Percentiles rank a stretch among this genome's conserved stretches.
phyloP scores from a whole-genome alignment of 192 early-diverging fungal species.

The Mortierella hygrophila region DNA sequence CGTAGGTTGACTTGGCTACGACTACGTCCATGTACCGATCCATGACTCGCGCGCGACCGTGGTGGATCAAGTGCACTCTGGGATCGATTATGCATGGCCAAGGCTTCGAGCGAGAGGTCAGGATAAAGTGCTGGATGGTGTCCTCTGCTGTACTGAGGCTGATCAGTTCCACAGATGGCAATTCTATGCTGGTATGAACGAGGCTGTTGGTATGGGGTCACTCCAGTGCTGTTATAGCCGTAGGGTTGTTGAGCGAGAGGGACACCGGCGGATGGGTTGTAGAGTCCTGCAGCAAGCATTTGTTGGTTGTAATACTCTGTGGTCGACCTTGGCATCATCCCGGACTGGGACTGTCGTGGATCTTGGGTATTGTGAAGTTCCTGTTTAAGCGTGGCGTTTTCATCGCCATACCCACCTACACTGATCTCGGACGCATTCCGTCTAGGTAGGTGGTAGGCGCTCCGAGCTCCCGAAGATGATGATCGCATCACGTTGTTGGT shows the following conservation, averaged over 20 bases:
- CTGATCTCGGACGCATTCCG: not conserved
- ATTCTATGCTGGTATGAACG: constrained; percentile 18
- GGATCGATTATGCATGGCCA: constrained; percentile 36
- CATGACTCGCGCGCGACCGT: not conserved
- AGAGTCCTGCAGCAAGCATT: constrained; percentile 3
- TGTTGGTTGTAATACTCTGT: constrained; percentile 23
- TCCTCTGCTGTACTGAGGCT: not conserved
- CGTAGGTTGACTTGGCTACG: constrained; percentile 32
- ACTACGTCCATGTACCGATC: constrained; percentile 18
- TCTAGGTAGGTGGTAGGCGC: constrained; percentile 6
- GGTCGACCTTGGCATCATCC: constrained; percentile 31
- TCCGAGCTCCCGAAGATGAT: not conserved
- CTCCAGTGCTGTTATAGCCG: not conserved
- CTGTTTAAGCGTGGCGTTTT: not conserved
- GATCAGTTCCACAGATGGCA: constrained; percentile 10
- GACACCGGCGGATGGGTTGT: not conserved
- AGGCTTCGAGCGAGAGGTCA: constrained; percentile 30
- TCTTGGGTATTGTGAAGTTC: constrained; percentile 8
- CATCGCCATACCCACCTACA: not conserved
- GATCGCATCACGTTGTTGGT: not conserved
- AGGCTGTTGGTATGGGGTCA: not conserved
- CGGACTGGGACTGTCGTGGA: constrained; percentile 20
- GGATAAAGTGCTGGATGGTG: not conserved
- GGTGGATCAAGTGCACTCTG: constrained; percentile 18
- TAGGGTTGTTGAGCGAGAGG: not conserved